phyloP scores from a whole-genome alignment of 192 early-diverging fungal genomes.

The Piromyces finnis region DNA sequence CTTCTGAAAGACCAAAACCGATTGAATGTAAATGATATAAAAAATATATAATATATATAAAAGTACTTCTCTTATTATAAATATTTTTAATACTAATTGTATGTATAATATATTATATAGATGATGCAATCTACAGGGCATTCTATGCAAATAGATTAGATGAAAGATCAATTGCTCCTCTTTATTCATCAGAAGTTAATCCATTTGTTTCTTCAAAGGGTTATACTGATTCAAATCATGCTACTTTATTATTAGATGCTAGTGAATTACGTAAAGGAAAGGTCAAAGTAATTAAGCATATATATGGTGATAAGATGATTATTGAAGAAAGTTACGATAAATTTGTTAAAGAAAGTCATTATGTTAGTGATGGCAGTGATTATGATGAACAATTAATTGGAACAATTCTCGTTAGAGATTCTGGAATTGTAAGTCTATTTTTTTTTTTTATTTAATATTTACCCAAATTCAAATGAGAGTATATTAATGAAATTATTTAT shows the following conservation, averaged over 20 bases:
- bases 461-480: no score
- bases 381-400: background rate
- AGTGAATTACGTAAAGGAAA: conserved; percentile 44
- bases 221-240: conserved; percentile 55
- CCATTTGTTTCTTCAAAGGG: conserved; percentile 62
- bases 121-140: conserved; percentile 6
- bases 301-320: conserved; percentile 6
- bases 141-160: conserved; percentile 47
- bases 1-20: conserved; percentile 25
- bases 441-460: background rate
- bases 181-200: conserved; percentile 61
- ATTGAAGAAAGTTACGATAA: conserved; percentile 10
- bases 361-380: background rate
- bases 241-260: conserved; percentile 43
- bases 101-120: no score
- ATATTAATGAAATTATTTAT: no score
- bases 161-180: conserved; percentile 43
- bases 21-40: conserved; percentile 16
- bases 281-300: conserved; percentile 26
- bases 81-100: no score
- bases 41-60: no score
- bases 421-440: conserved; percentile 5
- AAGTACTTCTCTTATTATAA: no score
- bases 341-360: background rate
- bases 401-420: background rate